A percentile compares a stretch with the other conserved stretches of the same genome.
phyloP scores from a whole-genome alignment of 2,329 filamentous ascomycete species.

The Beauveria sp. region DNA sequence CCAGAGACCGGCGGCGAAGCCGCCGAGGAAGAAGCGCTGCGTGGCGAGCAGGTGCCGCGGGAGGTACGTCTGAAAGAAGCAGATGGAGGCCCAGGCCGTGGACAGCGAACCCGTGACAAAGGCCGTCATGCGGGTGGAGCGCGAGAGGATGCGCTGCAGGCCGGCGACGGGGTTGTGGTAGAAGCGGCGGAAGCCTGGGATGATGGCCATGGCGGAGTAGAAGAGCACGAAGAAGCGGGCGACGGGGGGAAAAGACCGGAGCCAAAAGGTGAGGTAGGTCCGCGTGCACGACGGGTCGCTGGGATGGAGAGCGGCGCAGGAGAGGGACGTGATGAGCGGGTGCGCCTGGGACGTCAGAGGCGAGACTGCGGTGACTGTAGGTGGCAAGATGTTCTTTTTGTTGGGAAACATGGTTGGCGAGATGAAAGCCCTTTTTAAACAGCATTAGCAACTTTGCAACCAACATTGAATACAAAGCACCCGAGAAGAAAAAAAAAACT shows the following conservation, averaged over 20 bases:
- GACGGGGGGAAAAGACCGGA: slow-evolving; percentile 71
- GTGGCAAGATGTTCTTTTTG: slow-evolving; percentile 55
- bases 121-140: slow-evolving; percentile 65
- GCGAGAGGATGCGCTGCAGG: slow-evolving; percentile 57
- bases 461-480: too few species aligned
- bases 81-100: slow-evolving; percentile 81
- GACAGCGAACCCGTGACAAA: slow-evolving; percentile 75
- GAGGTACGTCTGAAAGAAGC: slow-evolving; percentile 75
- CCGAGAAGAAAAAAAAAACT: slow-evolving; percentile 20
- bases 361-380: slow-evolving; percentile 58
- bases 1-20: slow-evolving; percentile 79
- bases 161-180: slow-evolving; percentile 62
- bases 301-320: slow-evolving; percentile 85
- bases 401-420: slow-evolving; percentile 82
- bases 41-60: slow-evolving; percentile 69
- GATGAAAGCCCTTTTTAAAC: slow-evolving; percentile 54
- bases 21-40: slow-evolving; percentile 83
- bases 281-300: slow-evolving; percentile 79
- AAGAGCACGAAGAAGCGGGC: slow-evolving; percentile 70
- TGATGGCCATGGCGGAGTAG: slow-evolving; percentile 58
- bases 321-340: slow-evolving; percentile 75
- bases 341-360: slow-evolving; percentile 80
- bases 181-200: slow-evolving; percentile 61
- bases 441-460: background rate
- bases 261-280: slow-evolving; percentile 81